Base-by-base conservation (phyloP, 2,329 filamentous ascomycete species). In the Phialemoniopsis sp. region DNA sequence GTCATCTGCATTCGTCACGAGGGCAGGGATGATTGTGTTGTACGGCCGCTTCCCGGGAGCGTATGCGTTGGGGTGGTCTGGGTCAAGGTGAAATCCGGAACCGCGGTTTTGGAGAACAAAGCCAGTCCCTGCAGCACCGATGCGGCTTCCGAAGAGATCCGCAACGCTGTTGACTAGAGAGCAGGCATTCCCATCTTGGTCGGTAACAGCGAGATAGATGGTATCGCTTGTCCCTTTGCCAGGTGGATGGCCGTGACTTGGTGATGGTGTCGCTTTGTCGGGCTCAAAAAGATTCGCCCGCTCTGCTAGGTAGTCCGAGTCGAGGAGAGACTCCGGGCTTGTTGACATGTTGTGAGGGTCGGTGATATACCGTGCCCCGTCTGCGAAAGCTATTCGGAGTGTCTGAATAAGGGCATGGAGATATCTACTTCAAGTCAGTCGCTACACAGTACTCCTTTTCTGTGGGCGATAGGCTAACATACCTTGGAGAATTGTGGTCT, bases 81-180 rank as follows among this genome's bases (percentile, higher is more conserved):
- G 30, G 12, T 76, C 65, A 1, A 97, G 75, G 1, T 76, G 80
- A 66, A 97, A 96, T 57, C 90, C 91, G 15, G 84, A 80, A 3
- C 86, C 91, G 2, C 91, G 87, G 66, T 95, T 95, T 57, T 96
- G 90, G 8, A 97, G 74, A 0, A 86, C 90, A 65, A 97, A 96
- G 2, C 90, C 91, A 53, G 87, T 91, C 5, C 83, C 86, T 21
- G 73, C 68, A n/a, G 91, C 90, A 33, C 97, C 80, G 54, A 96
- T 93, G 46, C 71, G 75, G 0, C 87, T 91, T 32, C 91, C 91
- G 58, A 96, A 90, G 0, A 86, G 87, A 38, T 77, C 82, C 60
- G 89, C 95, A 67, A 90, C 91, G 61, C 85, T 90, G 72, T 95
- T 96, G 67, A 97, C 95, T 64, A 96, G 95, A 10, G 86, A 91